Base-by-base conservation (phyloP, 345 rosid genomes). In the Geranium brycei region DNA sequence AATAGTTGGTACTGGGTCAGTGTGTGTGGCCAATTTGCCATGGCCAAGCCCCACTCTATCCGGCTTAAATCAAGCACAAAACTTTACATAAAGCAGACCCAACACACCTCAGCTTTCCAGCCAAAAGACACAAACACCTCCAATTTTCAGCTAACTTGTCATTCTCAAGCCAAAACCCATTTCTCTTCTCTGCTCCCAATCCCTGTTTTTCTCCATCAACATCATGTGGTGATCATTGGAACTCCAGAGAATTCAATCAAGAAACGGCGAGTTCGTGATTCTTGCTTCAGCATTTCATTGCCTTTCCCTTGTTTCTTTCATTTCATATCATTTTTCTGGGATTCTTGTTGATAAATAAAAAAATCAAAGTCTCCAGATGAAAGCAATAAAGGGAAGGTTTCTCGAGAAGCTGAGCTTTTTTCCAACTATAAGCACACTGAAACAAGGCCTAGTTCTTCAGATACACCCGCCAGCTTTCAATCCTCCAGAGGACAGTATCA, bases 381-480 rank as follows among this genome's bases (percentile, higher is more conserved):
- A 81, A 59, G 80, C 82, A 71, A 74, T 82, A 81, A 87, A 79
- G 69, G 96, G 80, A 60, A 82, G 82, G 68, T 60, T 91, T 62
- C 66, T 86, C 15, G 89, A 79, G 82, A 91, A 80, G 58, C 69
- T 89, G 58, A 84, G 75, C 13, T 63, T 83, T 63, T 65, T 82
- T 70, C 81, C 88, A 38, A 64, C 80, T 10, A 59, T 77, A 75
- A 66, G 38, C 66, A 18, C 80, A 18, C 60, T 79, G 58, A 82
- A 79, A 80, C 80, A 76, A 61, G 77, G 86, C 64, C 67, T 84
- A 18, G 64, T 77, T 58, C 75, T 68, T 68, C 81, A 79, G 32
- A 69, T 67, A 61, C 63, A 72, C 76, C 65, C 73, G 40, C 31
- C 77, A 4, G 78, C 69, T 7, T 40, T 17, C 63, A 13, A 53